phyloP scores from a whole-genome alignment of 768 basidiomycete genomes.

The Hericium coralloides region DNA sequence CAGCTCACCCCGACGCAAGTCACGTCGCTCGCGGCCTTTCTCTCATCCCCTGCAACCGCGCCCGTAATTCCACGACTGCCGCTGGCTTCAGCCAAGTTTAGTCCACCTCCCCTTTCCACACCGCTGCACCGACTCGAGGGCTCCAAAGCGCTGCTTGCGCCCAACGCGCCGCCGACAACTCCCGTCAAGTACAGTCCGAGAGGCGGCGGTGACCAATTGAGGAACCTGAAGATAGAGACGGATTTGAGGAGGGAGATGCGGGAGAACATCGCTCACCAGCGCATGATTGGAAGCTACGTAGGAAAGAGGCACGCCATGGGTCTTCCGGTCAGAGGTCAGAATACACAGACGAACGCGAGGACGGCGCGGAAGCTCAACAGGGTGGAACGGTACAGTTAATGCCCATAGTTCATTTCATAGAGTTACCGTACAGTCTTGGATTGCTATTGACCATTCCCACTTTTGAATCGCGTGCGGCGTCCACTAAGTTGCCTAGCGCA shows the following conservation, averaged over 20 bases:
- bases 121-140: constrained; percentile 33
- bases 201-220: constrained; percentile 49
- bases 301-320: constrained; percentile 91
- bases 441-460: too few relatives aligned
- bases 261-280: constrained; percentile 88
- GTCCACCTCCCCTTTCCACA: constrained; percentile 48
- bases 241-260: constrained; percentile 75
- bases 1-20: constrained; percentile 82
- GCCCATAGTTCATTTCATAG: background rate
- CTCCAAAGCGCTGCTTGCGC: constrained; percentile 21
- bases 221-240: constrained; percentile 75
- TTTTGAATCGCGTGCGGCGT: too few relatives aligned
- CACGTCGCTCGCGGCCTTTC: constrained; percentile 86
- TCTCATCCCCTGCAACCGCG: constrained; percentile 64
- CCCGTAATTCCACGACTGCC: constrained; percentile 29
- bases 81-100: constrained; percentile 59
- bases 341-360: constrained; percentile 82
- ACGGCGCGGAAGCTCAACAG: constrained; percentile 90
- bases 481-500: too few relatives aligned
- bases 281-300: constrained; percentile 90
- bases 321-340: constrained; percentile 90
- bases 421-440: too few relatives aligned
- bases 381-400: constrained; percentile 45
- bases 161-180: constrained; percentile 3
- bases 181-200: constrained; percentile 6